phyloP scores from a whole-genome alignment of 2,329 filamentous ascomycete genomes.

The Pseudogymnoascus sp. region DNA sequence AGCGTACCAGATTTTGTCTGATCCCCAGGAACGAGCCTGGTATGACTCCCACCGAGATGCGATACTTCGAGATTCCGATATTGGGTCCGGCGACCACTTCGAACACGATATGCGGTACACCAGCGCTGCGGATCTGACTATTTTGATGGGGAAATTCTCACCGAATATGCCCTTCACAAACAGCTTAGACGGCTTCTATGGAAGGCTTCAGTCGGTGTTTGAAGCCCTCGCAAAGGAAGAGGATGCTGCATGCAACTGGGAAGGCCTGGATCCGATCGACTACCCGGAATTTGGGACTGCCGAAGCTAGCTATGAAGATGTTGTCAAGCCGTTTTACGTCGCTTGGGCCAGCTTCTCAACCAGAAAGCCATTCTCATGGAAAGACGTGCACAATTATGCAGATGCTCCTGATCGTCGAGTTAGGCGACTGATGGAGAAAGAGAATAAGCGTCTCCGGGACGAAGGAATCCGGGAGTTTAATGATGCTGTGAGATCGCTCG shows the following conservation, averaged over 20 bases:
- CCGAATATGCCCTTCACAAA: conserved; percentile 72
- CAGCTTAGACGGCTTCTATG: conserved; percentile 74
- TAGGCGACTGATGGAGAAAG: conserved; percentile 85
- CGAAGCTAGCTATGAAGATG: conserved; percentile 65
- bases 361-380: conserved; percentile 80
- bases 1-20: conserved; percentile 92
- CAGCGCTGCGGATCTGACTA: conserved; percentile 69
- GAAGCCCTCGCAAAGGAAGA: conserved; percentile 76
- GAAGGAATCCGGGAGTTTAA: conserved; percentile 84
- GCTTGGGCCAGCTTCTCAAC: conserved; percentile 78
- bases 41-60: conserved; percentile 90
- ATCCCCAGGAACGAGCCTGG: conserved; percentile 92
- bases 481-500: conserved; percentile 77
- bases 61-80: conserved; percentile 54
- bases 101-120: conserved; percentile 68
- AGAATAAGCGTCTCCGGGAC: conserved; percentile 78
- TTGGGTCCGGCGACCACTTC: conserved; percentile 40
- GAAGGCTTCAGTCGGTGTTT: conserved; percentile 68
- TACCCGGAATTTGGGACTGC: conserved; percentile 80
- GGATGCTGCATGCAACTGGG: conserved; percentile 62
- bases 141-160: conserved; percentile 73
- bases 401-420: conserved; percentile 82
- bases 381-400: conserved; percentile 71
- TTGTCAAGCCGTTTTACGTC: conserved; percentile 74
- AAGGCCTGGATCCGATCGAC: conserved; percentile 48